phyloP scores from a whole-genome alignment of 2,329 filamentous ascomycete genomes.

The Dissoconium aciculare region DNA sequence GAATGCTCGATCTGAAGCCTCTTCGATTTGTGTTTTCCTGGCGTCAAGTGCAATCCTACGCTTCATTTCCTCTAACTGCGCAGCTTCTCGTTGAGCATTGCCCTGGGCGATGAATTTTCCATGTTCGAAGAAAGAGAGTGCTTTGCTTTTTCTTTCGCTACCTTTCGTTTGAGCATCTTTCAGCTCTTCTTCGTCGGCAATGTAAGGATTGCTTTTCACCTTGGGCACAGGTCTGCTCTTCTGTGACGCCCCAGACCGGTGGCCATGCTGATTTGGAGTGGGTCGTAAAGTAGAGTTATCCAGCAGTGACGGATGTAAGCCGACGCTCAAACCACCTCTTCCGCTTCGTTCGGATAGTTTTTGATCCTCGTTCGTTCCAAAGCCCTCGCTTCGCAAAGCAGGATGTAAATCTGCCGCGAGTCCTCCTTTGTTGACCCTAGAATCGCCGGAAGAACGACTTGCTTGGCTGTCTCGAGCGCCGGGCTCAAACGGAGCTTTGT shows the following conservation, averaged over 20 bases:
- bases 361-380: not conserved
- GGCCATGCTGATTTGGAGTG: constrained; percentile 29
- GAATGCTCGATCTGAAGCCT: constrained; percentile 85
- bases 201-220: constrained; percentile 25
- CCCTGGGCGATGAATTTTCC: constrained; percentile 96
- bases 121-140: constrained; percentile 81
- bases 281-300: constrained; percentile 34
- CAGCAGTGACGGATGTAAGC: constrained; percentile 60
- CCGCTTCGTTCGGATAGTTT: constrained; percentile 34
- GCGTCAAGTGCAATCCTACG: constrained; percentile 77
- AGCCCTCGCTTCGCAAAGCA: not conserved
- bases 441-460: not conserved
- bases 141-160: constrained; percentile 53
- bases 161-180: constrained; percentile 33
- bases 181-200: constrained; percentile 40
- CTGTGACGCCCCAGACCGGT: no score
- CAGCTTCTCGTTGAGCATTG: constrained; percentile 74
- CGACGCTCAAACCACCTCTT: constrained; percentile 57
- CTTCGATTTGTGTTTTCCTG: constrained; percentile 82
- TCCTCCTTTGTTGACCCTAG: not conserved
- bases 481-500: no score
- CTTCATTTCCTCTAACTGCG: constrained; percentile 84
- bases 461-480: not conserved
- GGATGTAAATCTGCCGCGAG: not conserved
- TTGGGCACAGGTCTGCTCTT: constrained; percentile 36